Base-by-base conservation (phyloP, 2,329 filamentous ascomycete species). In the Gliomastix tumulicola region DNA sequence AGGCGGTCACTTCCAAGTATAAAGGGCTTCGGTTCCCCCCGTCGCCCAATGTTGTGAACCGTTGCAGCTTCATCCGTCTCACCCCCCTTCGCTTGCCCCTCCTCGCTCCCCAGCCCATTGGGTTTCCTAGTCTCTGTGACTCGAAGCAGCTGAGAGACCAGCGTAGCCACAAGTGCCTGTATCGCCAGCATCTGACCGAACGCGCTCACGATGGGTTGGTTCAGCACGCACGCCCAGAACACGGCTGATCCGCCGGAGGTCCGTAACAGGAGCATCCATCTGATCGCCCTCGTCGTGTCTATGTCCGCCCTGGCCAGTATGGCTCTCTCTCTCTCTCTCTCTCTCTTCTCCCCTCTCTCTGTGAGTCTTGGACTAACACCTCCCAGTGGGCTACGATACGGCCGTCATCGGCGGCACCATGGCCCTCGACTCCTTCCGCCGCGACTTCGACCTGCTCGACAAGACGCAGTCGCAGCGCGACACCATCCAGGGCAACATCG, bases 351-450 rank as follows among this genome's bases (percentile, higher is more conserved):
- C 17, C 17, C 3, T 28, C 13, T 6, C 25, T 28, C 25, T 13
- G 25, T 28, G 13, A 28, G 15, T 13, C 4, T 9, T n/a, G 7
- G 11, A 21, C 31, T 37, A 25, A 25, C 35, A 21, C 16, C 15
- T 2, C 21, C 9, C 21, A 55, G 54, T 60, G 51, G 57, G 55
- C 7, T 60, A 62, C 35, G 58, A 61, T 12, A 58, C 57, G 15
- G 52, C 57, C 16, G 57, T 64, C 33, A 63, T 64, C 18, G 60
- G 60, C 30, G 59, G 59, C 30, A 61, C 58, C 2, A 60, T 62
- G 55, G 56, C 57, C 13, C 41, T 61, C 17, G 55, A 59, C 37
- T 59, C 55, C 13, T 62, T 62, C 41, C 49, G 50, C 15, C 46
- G 51, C 12, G 59, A 62, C 44, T 62, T 60, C 43, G 46, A 44